phyloP scores from a whole-genome alignment of 345 rosid species.

The Hibiscus syriacus region DNA sequence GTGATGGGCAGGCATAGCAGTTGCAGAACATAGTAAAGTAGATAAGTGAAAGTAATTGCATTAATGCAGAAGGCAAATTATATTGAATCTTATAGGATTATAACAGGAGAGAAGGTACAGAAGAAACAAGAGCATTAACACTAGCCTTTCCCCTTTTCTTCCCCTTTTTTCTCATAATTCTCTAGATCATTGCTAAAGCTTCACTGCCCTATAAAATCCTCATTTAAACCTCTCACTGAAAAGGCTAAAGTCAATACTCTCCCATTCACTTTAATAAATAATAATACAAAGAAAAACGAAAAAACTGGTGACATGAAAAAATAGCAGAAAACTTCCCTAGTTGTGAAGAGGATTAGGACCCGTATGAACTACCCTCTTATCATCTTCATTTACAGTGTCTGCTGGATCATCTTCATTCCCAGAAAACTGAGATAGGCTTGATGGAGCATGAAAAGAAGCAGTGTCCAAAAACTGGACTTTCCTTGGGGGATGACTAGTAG shows the following conservation, averaged over 20 bases:
- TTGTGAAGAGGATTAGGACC: conserved; percentile 98
- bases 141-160: conserved; percentile 25
- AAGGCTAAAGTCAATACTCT: conserved; percentile 54
- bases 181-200: conserved; percentile 8
- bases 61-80: conserved; percentile 17
- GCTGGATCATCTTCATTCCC: conserved; percentile 32
- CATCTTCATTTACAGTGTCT: conserved; percentile 45
- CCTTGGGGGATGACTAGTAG: conserved; percentile 26
- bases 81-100: conserved; percentile 5
- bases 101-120: conserved; percentile 19
- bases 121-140: conserved; percentile 53
- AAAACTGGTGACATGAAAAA: background rate
- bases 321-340: conserved; percentile 25
- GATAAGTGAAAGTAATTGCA: conserved; percentile 8
- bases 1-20: background rate
- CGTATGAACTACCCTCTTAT: conserved; percentile 77
- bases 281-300: conserved; percentile 8
- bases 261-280: conserved; percentile 17
- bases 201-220: conserved; percentile 14
- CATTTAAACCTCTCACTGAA: conserved; percentile 23
- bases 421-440: conserved; percentile 19
- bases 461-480: conserved; percentile 30
- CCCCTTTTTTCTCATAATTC: background rate
- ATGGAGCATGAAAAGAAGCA: conserved; percentile 26
- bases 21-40: conserved; percentile 8